Evolutionary conservation across 257 asterid genomes (phyloP).

Genomic region (Apocynum venetum): DNA sequence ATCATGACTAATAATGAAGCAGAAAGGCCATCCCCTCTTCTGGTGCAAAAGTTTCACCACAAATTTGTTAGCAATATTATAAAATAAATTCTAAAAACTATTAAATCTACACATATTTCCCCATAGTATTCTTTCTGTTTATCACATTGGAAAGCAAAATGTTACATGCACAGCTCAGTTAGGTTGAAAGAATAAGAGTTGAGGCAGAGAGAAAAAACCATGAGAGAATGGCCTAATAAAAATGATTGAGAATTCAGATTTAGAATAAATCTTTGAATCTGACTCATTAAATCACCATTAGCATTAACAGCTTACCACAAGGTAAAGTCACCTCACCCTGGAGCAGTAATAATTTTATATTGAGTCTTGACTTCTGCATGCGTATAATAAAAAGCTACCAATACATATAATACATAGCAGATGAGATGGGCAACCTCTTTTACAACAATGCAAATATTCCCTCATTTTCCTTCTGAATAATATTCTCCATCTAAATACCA

Average conservation of each 20-base stretch:
- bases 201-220: not conserved
- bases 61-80: not conserved
- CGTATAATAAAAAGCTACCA: not conserved
- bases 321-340: not conserved
- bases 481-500: not conserved
- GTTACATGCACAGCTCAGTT: not conserved
- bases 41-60: not conserved
- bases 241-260: not conserved
- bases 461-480: not conserved
- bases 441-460: not conserved
- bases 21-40: not conserved
- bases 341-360: not conserved
- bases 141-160: not conserved
- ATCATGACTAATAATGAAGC: not conserved
- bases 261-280: not conserved
- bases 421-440: not conserved
- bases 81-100: not conserved
- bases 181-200: not conserved
- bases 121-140: not conserved
- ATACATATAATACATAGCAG: not conserved
- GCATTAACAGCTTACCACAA: not conserved
- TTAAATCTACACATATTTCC: not conserved
- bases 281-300: not conserved
- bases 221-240: not conserved
- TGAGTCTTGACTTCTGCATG: not conserved